Evolutionary conservation across 805 yeast species (phyloP), one percentile per base, ranked within the genome.

Genomic region (Pichia sporocuriosa): DNA sequence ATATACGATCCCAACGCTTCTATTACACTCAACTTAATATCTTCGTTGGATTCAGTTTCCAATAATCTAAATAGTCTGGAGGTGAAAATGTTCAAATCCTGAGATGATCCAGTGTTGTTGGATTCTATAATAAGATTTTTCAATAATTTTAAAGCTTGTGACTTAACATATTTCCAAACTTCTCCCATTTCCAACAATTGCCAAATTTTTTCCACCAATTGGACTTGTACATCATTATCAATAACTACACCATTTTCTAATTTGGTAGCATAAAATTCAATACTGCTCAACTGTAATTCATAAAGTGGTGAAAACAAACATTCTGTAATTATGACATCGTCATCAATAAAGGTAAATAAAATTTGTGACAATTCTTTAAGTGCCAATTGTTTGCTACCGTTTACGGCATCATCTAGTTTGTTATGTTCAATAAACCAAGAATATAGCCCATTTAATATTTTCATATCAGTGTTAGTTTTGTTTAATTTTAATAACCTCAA

Each of bases 351-450:
- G 10, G 44, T 40, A 4, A 69, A 47, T 11, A 75, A 48, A 4
- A 71, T 37, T 2, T 43, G 35, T 8, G 58, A 48, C 9, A 67
- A 46, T 2, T 54, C 53, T 13, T 67, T 59, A 21, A 75, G 39
- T 15, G 74, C 66, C 16, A 77, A 53, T 45, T 76, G 79, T 40
- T 67, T 69, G 9, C 73, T 62, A 3, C 84, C 84, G 54, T 74
- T 68, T 15, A 70, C 50, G 19, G 54, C 50, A 6, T 19, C 25
- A 4, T 35, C 35, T 13, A 65, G 56, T 0, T 50, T 36, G 35
- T 57, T 56, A n/a, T 68, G 59, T 0, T 47, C 35, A 4, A 66
- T 43, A 31, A 75, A 68, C 53, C 68, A 67, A 5, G 48, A 45
- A 2, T 63, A 66, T 19, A 77, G 45, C 6, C 44, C 29, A 4